Evolutionary conservation across 108 stramenopile genomes (phyloP), one percentile per base, ranked within the genome.

Genomic region (Fragilaria crotonensis): DNA sequence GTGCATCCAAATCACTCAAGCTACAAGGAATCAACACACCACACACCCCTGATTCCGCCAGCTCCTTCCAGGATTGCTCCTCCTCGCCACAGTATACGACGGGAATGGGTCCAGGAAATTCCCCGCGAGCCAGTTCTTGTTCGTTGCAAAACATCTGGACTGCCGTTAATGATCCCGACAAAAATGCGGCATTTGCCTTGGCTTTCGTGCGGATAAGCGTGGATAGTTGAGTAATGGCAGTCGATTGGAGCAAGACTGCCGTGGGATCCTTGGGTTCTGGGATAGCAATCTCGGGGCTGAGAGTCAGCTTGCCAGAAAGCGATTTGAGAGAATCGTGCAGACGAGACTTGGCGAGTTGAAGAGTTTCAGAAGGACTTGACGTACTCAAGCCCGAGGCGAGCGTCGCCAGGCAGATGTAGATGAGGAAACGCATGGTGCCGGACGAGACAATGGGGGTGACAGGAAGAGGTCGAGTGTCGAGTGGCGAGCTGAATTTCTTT

Each of bases 181-280:
- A 51, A 44, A 79, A 78, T 0, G 76, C 70, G 27, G 76, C 77
- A 61, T 88, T 91, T n/a, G 90, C 85, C 72, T 91, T 91, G 33
- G 84, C 84, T 31, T 64, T 63, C 1, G 64, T 68, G 29, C 90
- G 78, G 30, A 91, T 57, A 18, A 33, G 53, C 48, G 57, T 25
- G 22, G 80, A 80, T 32, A 87, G 60, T 54, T 66, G 68, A 14
- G 75, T 72, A 19, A 91, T 66, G 36, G 80, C 84, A 45, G 75
- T 79, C 3, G 77, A 51, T 52, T 83, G 75, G 25, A 91, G 60
- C 32, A 87, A 52, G 51, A 91, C 71, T 7, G 90, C 84, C 0
- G 90, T 91, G 1, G 82, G 81, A 73, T 91, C 84, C 29, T 64
- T 72, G 41, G 86, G 84, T 59, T 84, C 86, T 22, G 84, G 83